phyloP scores from a whole-genome alignment of 1,139 yeast genomes.

The Pichia sp. region DNA sequence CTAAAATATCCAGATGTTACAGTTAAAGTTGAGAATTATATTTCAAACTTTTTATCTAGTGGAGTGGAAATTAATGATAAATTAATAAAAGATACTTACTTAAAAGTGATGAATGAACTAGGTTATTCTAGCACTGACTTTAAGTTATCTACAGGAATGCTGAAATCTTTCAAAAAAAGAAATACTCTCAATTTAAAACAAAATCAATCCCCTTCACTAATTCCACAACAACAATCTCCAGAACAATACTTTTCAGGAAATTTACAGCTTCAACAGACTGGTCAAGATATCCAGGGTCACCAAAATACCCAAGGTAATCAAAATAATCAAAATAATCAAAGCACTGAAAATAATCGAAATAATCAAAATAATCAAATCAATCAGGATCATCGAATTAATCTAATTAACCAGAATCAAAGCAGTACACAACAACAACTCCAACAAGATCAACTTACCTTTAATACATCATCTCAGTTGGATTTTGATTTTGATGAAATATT shows the following conservation, averaged over 20 bases:
- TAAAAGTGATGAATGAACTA: slow-evolving; percentile 17
- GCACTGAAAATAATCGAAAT: neutral
- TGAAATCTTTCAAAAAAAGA: slow-evolving; percentile 28
- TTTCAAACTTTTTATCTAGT: slow-evolving; percentile 14
- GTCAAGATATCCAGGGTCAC: too few relatives aligned
- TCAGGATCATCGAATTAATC: too few relatives aligned
- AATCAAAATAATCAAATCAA: neutral
- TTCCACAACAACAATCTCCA: neutral
- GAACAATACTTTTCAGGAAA: neutral
- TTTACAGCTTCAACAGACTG: neutral
- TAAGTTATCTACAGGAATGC: slow-evolving; percentile 28
- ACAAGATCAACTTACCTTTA: neutral
- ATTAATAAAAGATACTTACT: slow-evolving; percentile 22
- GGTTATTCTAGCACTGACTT: slow-evolving; percentile 20
- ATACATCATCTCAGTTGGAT: slow-evolving; percentile 12
- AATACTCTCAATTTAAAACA: slow-evolving; percentile 11
- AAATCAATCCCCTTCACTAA: neutral
- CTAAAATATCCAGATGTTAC: slow-evolving; percentile 30
- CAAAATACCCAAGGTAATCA: too few relatives aligned
- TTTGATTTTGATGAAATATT: slow-evolving; percentile 26
- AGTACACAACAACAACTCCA: neutral
- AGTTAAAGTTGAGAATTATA: slow-evolving; percentile 25
- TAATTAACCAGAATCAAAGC: neutral
- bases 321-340: neutral
- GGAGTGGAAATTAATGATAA: slow-evolving; percentile 24